Evolutionary conservation across 306 rosid genomes (phyloP).

Genomic region (Cucurbita pepo): DNA sequence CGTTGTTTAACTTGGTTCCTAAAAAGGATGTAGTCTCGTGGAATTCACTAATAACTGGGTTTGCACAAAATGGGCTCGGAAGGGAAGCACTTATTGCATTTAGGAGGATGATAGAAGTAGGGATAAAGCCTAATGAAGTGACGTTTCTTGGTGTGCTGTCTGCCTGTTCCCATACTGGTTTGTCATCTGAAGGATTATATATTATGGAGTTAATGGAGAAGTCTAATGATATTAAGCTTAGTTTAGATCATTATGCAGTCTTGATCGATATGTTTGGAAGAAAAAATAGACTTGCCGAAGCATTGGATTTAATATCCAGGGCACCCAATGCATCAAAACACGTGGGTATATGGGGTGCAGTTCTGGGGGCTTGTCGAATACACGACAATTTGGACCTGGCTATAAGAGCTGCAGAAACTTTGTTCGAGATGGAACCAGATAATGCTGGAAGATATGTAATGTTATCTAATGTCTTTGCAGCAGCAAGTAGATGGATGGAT

Average conservation of each 20-base stretch:
- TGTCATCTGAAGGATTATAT: conserved; percentile 26
- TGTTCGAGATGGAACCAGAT: conserved; percentile 42
- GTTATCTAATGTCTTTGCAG: conserved; percentile 49
- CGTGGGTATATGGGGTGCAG: conserved; percentile 46
- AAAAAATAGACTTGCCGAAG: conserved; percentile 38
- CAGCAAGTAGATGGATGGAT: conserved; percentile 38
- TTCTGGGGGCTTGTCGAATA: conserved; percentile 41
- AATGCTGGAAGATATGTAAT: conserved; percentile 50
- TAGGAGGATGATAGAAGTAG: conserved; percentile 36
- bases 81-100: conserved; percentile 25
- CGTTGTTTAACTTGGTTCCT: conserved; percentile 22
- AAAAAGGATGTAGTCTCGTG: conserved; percentile 34
- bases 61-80: conserved; percentile 43
- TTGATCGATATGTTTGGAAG: conserved; percentile 50
- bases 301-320: conserved; percentile 27
- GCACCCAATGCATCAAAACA: conserved; percentile 23
- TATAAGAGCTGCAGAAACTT: conserved; percentile 32
- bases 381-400: conserved; percentile 39
- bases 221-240: conserved; percentile 22
- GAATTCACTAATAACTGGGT: conserved; percentile 39
- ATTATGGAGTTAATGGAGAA: conserved; percentile 35
- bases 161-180: conserved; percentile 49
- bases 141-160: conserved; percentile 44
- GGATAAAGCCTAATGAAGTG: conserved; percentile 36
- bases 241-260: conserved; percentile 38